phyloP scores from a whole-genome alignment of 352 stramenopile genomes.

The Phytophthora syringae region DNA sequence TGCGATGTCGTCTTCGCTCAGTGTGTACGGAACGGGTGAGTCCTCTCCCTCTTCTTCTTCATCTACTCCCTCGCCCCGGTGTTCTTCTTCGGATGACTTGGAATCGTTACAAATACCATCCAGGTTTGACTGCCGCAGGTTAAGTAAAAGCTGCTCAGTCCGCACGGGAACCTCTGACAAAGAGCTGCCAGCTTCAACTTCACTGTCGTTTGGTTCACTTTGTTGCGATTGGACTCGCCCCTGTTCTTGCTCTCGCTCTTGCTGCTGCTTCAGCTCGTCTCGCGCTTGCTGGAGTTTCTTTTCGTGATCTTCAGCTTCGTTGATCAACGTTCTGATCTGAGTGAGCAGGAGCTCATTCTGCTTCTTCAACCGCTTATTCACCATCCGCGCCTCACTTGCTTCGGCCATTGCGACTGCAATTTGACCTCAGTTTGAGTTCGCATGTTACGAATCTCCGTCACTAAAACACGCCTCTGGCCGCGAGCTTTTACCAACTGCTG shows the following conservation, averaged over 20 bases:
- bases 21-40: conserved; percentile 57
- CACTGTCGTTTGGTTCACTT: conserved; percentile 2
- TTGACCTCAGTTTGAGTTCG: conserved; percentile 76
- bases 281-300: conserved; percentile 40
- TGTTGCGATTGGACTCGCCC: not conserved
- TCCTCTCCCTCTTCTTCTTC: conserved; percentile 34
- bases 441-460: conserved; percentile 83
- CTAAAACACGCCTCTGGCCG: conserved; percentile 77
- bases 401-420: conserved; percentile 85
- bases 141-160: conserved; percentile 1
- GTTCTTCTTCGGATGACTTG: not conserved
- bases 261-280: conserved; percentile 31
- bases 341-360: conserved; percentile 85
- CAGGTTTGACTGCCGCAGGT: not conserved
- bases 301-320: conserved; percentile 57
- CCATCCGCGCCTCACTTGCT: conserved; percentile 87
- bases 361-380: conserved; percentile 82
- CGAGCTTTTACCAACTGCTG: conserved; percentile 81
- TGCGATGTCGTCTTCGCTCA: conserved; percentile 74
- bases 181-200: conserved; percentile 8
- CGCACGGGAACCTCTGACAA: conserved; percentile 28
- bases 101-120: conserved; percentile 2
- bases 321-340: conserved; percentile 78
- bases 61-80: conserved; percentile 10
- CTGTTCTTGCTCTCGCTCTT: conserved; percentile 2